phyloP scores from a whole-genome alignment of 2,329 filamentous ascomycete genomes.

The Cercospora citrullina region DNA sequence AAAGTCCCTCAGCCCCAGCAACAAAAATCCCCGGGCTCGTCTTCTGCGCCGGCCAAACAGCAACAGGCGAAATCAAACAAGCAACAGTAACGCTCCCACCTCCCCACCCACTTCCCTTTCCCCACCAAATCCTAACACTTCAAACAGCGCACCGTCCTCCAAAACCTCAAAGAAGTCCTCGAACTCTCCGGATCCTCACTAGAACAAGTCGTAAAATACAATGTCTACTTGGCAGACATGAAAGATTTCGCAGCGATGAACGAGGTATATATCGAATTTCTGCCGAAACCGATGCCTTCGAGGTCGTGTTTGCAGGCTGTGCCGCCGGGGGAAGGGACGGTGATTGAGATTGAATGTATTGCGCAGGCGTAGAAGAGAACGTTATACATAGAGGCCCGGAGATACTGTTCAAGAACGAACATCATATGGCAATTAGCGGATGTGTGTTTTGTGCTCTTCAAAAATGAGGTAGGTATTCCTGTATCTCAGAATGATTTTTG shows the following conservation, averaged over 20 bases:
- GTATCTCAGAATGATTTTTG: too few relatives aligned
- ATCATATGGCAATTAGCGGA: too few relatives aligned
- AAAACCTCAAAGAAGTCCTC: conserved; percentile 17
- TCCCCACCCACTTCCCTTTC: too few relatives aligned
- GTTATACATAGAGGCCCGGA: neutral
- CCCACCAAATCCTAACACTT: too few relatives aligned
- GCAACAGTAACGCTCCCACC: conserved; percentile 41
- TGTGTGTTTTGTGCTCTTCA: too few relatives aligned
- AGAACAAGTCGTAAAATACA: conserved; percentile 63
- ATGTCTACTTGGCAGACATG: conserved; percentile 65
- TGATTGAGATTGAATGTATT: conserved; percentile 54
- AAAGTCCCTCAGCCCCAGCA: conserved; percentile 41
- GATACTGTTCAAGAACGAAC: too few relatives aligned
- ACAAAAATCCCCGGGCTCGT: conserved; percentile 50
- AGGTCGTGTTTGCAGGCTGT: conserved; percentile 44
- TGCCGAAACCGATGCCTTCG: conserved; percentile 19
- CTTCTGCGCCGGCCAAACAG: conserved; percentile 52
- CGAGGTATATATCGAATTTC: conserved; percentile 46
- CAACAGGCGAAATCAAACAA: conserved; percentile 52
- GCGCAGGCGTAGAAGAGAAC: conserved; percentile 5
- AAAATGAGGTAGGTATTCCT: too few relatives aligned
- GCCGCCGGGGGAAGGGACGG: conserved; percentile 45
- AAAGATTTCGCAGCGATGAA: conserved; percentile 61
- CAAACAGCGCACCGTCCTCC: conserved; percentile 1
- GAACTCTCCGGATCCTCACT: conserved; percentile 36